phyloP scores from a whole-genome alignment of 1,284 basidiomycete genomes.

The Melampsora abietis-canadensis region DNA sequence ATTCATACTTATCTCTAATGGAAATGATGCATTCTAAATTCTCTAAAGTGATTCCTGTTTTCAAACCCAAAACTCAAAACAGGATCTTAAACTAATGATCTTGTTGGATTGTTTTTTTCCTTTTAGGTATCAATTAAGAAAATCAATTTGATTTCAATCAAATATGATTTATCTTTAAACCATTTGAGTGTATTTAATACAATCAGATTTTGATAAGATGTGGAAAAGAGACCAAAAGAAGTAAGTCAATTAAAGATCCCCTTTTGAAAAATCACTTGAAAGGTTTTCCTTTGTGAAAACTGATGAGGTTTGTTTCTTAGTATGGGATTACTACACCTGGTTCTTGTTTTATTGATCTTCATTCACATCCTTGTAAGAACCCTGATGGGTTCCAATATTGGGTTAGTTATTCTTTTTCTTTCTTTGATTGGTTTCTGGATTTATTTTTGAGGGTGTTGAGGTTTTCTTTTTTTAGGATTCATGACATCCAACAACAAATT shows the following conservation, averaged over 20 bases:
- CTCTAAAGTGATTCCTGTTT: not conserved
- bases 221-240: conserved; percentile 12
- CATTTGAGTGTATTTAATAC: conserved; percentile 21
- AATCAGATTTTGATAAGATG: conserved; percentile 20
- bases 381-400: conserved; percentile 24
- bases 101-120: not conserved
- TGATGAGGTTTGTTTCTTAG: conserved; percentile 7
- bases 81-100: no score
- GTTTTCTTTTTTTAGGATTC: not conserved
- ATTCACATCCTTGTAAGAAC: conserved; percentile 18
- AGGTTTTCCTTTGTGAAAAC: no score
- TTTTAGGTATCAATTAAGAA: not conserved
- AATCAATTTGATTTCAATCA: not conserved
- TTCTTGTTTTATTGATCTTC: conserved; percentile 14
- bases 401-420: conserved; percentile 10
- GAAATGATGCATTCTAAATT: not conserved
- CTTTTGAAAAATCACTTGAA: no score
- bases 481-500: not conserved
- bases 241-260: no score
- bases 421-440: no score
- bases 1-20: not conserved
- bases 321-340: conserved; percentile 21
- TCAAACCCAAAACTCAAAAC: not conserved
- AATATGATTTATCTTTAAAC: not conserved
- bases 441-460: no score